Evolutionary conservation across 169 alveolate species (phyloP), one percentile per base, ranked within the genome.

Genomic region (Eimeria maxima): DNA sequence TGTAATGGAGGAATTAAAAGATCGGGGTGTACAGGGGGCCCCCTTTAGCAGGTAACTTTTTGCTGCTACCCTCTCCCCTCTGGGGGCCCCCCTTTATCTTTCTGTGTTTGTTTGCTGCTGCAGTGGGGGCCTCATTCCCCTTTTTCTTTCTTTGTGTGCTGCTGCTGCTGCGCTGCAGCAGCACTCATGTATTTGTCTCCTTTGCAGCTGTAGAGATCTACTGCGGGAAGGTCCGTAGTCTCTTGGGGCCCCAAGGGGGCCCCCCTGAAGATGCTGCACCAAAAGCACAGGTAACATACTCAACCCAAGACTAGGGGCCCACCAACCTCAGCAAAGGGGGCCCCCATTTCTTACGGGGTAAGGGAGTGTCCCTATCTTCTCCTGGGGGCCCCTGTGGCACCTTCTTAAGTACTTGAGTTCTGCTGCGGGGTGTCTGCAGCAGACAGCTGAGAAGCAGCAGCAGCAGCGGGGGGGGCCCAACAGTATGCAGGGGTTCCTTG

Each of bases 191-290:
- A 11, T 16, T 50, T 47, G 90, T 53, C 38, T 47, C 74, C 8
- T 47, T 81, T 42, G 47, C 90, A 24, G 69, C 73, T 81, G 90
- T 67, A 53, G 90, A 81, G 73, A 42, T 53, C 22, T 81, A 81
- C 90, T 81, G 90, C n/a, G 90, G 71, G 24, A 81, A 53, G 24
- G 55, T 50, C 8, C 47, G 90, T 18, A 74, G 53, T 14, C 90
- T 81, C 45, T 76, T 45, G 87, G 55, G 65, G 87, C 87, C 87
- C 33, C 87, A 57, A 33, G 33, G 80, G 22, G 80, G 45, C 80
- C 47, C 11, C 10, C 67, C 67, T 29, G 16, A 27, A 69, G 45
- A 22, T 11, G 22, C 42, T 69, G 80, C 80, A 69, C 47, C 42
- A 11, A 33, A 11, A 27, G 27, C 13, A 10, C 80, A 69, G 80